A percentile compares a stretch with the other conserved stretches of the same genome.
phyloP scores from a whole-genome alignment of 164 flowering plant genomes.

The Vitis rotundifolia region DNA sequence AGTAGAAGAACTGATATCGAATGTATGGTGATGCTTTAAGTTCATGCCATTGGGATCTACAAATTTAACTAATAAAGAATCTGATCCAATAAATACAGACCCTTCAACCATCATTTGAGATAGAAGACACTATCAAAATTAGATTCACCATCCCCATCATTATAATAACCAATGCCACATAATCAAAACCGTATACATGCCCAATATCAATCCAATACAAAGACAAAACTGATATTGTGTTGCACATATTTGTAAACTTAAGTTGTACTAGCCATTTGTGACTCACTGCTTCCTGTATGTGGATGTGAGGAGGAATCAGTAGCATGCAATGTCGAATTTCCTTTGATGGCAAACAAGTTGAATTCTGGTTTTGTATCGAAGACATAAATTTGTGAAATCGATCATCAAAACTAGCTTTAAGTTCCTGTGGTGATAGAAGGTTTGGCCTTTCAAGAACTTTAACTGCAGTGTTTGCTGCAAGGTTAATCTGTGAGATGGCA shows the following conservation, averaged over 20 bases:
- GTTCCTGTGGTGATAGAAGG: conserved; percentile 24
- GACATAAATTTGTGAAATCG: conserved; percentile 26
- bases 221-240: too few species aligned
- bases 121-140: too few species aligned
- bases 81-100: conserved; percentile 6
- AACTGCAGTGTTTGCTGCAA: conserved; percentile 25
- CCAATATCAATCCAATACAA: too few species aligned
- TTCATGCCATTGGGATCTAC: too few species aligned
- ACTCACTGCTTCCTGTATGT: conserved; percentile 2
- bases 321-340: neutral
- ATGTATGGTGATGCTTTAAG: too few species aligned
- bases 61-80: too few species aligned
- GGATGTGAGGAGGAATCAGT: conserved; percentile 2
- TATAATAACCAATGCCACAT: too few species aligned
- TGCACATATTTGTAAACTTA: neutral
- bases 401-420: conserved; percentile 25
- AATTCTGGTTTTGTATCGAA: conserved; percentile 18
- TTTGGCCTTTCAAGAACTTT: conserved; percentile 35
- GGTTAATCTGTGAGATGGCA: conserved; percentile 28
- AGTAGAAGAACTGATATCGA: too few species aligned
- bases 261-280: neutral
- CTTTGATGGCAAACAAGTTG: conserved; percentile 8
- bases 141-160: too few species aligned
- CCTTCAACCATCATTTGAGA: too few species aligned
- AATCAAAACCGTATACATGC: too few species aligned